These are phyloP conservation scores for Ceratobasidium theobromae DNA, from an alignment of 1,284 basidiomycete genomes.

Conservation along the genomic window DNA sequence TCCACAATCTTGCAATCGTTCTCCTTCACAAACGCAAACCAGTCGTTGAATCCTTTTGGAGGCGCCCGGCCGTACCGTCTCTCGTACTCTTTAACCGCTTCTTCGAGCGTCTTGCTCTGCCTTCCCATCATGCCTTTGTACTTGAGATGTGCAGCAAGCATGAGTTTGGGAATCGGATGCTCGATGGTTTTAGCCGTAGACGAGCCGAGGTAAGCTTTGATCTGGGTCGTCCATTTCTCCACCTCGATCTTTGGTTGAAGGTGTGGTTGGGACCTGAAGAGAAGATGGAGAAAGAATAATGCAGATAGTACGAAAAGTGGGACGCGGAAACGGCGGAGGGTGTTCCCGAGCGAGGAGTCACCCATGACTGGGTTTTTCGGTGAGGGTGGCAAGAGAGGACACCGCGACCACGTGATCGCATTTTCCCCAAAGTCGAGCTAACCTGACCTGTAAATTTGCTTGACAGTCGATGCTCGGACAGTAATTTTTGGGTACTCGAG, in stretches of 20 bases:
- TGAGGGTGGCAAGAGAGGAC: not conserved
- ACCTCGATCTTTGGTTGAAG: slow-evolving; percentile 11
- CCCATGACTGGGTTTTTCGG: not conserved
- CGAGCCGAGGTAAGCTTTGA: slow-evolving; percentile 2
- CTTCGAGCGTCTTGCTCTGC: slow-evolving; percentile 74
- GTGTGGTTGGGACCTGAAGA: slow-evolving; percentile 19
- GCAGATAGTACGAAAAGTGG: not conserved
- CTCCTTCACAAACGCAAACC: slow-evolving; percentile 80
- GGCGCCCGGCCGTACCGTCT: slow-evolving; percentile 75
- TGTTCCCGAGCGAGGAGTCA: slow-evolving; percentile 6
- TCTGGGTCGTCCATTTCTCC: slow-evolving; percentile 19
- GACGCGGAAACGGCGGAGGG: slow-evolving; percentile 9
- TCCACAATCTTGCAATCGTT: slow-evolving; percentile 80
- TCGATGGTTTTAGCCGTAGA: slow-evolving; percentile 24
- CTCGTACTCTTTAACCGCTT: slow-evolving; percentile 78
- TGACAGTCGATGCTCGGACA: no score
- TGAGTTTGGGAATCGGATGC: slow-evolving; percentile 82
- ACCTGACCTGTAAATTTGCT: no score
- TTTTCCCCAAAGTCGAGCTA: no score
- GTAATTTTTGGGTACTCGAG: no score
- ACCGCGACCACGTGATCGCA: not conserved
- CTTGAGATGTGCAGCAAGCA: slow-evolving; percentile 70
- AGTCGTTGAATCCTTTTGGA: slow-evolving; percentile 84
- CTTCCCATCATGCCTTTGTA: slow-evolving; percentile 65
- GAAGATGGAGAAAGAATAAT: slow-evolving; percentile 1